A percentile compares a stretch with the other conserved stretches of the same genome.
Conservation (phyloP, 441 rosid species). For the Croton setiger region DNA sequence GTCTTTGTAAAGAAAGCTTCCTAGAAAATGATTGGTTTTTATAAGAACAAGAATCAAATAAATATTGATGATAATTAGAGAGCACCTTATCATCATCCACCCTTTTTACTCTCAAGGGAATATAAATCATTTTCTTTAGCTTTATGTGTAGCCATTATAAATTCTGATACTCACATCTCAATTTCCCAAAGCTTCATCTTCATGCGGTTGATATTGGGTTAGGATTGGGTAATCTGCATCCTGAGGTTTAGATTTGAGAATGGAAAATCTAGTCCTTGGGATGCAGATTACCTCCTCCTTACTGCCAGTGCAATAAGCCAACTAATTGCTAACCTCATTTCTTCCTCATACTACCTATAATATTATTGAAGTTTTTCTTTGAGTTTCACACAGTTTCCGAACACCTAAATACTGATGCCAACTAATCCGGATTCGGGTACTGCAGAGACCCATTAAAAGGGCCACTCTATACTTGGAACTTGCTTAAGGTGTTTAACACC, state of each 20-base stretch:
- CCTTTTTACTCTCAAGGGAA: constrained; percentile 30
- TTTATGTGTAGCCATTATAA: constrained; percentile 39
- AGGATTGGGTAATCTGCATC: constrained; percentile 95
- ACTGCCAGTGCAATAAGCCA: constrained; percentile 29
- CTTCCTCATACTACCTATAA: too few species aligned
- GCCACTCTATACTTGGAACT: too few species aligned
- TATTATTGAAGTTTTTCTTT: too few species aligned
- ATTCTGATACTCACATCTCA: constrained; percentile 32
- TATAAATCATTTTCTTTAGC: constrained; percentile 20
- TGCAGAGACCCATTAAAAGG: too few species aligned
- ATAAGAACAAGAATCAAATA: constrained; percentile 44
- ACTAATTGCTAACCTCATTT: not conserved
- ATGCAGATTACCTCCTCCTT: constrained; percentile 81
- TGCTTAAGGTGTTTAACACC: too few species aligned
- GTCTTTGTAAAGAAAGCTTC: constrained; percentile 33
- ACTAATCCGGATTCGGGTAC: too few species aligned
- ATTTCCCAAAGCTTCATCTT: constrained; percentile 21
- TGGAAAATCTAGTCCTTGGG: constrained; percentile 55
- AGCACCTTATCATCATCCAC: constrained; percentile 31
- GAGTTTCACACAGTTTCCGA: too few species aligned
- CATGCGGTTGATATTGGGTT: constrained; percentile 33
- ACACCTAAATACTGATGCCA: too few species aligned
- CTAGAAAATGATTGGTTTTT: constrained; percentile 38
- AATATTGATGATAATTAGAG: constrained; percentile 11
- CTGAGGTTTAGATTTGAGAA: constrained; percentile 83